phyloP scores from a whole-genome alignment of 2,329 filamentous ascomycete genomes.

The Talaromyces atroroseus region DNA sequence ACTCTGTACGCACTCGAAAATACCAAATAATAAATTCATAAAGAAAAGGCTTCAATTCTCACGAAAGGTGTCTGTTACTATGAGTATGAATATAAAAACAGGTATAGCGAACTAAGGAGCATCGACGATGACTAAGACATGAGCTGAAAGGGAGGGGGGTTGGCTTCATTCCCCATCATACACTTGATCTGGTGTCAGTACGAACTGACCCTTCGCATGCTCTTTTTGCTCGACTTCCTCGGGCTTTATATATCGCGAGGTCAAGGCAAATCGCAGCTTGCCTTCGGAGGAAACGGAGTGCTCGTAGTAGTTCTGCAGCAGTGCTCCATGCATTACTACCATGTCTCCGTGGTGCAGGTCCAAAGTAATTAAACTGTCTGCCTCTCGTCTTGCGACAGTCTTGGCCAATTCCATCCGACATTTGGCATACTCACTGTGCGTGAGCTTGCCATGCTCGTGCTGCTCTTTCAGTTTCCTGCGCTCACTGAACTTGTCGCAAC shows the following conservation, averaged over 20 bases:
- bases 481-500: constrained; percentile 23
- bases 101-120: background rate
- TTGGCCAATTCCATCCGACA: constrained; percentile 23
- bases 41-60: too few relatives aligned
- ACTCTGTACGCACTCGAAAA: too few relatives aligned
- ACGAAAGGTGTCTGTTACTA: background rate
- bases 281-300: constrained; percentile 28
- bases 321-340: constrained; percentile 53
- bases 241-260: constrained; percentile 29
- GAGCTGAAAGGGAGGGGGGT: background rate
- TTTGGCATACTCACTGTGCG: constrained; percentile 18
- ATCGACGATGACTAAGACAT: background rate
- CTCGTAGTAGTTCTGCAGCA: constrained; percentile 53
- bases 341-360: constrained; percentile 52
- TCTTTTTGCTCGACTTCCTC: constrained; percentile 20
- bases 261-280: constrained; percentile 32
- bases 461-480: constrained; percentile 22
- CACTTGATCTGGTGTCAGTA: constrained; percentile 20
- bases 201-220: constrained; percentile 25
- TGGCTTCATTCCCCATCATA: constrained; percentile 33
- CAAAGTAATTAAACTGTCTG: constrained; percentile 36
- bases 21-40: too few relatives aligned
- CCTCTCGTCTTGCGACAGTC: constrained; percentile 21
- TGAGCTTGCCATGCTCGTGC: constrained; percentile 19
- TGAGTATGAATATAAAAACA: background rate